Evolutionary conservation across 2,329 filamentous ascomycete species (phyloP).

Genomic region (Beauveria bassiana): DNA sequence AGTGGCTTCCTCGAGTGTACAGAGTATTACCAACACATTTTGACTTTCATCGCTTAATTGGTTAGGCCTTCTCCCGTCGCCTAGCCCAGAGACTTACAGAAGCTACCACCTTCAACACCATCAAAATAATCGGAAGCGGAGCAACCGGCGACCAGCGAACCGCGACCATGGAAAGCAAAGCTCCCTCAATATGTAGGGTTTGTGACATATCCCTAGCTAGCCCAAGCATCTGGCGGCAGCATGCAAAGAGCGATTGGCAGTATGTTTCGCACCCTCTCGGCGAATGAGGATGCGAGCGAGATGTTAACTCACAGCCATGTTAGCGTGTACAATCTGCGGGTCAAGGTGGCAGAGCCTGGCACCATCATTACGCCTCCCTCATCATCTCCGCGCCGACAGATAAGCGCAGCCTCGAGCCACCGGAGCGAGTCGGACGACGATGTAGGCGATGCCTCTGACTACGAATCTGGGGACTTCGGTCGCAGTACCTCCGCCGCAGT

Average conservation of each 20-base stretch:
- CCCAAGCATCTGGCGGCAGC: slow-evolving; percentile 15
- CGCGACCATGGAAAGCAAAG: slow-evolving; percentile 12
- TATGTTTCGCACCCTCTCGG: slow-evolving; percentile 5
- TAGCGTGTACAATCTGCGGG: slow-evolving; percentile 19
- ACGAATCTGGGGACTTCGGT: neutral
- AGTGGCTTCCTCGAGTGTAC: neutral
- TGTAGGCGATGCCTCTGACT: neutral
- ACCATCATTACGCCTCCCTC: slow-evolving; percentile 11
- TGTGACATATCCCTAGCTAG: slow-evolving; percentile 16
- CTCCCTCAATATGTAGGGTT: slow-evolving; percentile 16
- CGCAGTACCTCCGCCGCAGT: neutral
- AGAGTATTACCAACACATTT: neutral
- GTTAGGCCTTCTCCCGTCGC: neutral
- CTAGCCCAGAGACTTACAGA: neutral
- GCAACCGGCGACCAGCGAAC: neutral
- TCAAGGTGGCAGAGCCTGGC: slow-evolving; percentile 17
- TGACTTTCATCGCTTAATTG: too few relatives aligned
- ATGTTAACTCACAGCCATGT: neutral
- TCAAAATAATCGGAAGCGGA: slow-evolving; percentile 4
- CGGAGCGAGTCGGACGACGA: neutral
- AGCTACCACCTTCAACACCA: neutral
- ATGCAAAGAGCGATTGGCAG: slow-evolving; percentile 20
- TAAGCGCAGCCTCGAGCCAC: neutral
- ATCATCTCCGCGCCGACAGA: neutral
- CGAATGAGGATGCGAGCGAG: neutral